These are phyloP conservation scores for Pouteria campechiana DNA, from an alignment of 179 eudicot genomes.

Conservation along the genomic window DNA sequence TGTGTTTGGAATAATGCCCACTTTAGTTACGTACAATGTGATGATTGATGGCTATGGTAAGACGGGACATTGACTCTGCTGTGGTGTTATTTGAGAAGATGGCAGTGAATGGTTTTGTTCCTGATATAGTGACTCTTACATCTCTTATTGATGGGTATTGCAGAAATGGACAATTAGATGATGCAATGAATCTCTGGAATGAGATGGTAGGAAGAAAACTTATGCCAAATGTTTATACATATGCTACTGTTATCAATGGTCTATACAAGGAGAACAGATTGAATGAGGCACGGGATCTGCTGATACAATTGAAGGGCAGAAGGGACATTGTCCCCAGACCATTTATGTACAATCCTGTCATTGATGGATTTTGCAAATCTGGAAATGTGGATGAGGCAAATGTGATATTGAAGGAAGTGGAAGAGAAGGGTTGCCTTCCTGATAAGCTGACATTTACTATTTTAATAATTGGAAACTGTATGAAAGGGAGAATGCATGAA, in stretches of 20 bases:
- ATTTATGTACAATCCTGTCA: constrained; percentile 78
- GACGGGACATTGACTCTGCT: constrained; percentile 49
- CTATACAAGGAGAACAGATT: constrained; percentile 72
- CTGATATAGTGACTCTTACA: constrained; percentile 78
- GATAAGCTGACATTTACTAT: constrained; percentile 89
- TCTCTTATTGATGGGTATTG: constrained; percentile 66
- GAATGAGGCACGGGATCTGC: constrained; percentile 58
- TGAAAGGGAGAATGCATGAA: constrained; percentile 84
- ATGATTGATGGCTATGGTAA: constrained; percentile 80
- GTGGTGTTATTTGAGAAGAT: constrained; percentile 44
- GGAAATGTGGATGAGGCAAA: constrained; percentile 88
- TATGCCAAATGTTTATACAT: constrained; percentile 60
- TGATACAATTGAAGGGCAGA: constrained; percentile 46
- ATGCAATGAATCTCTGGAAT: constrained; percentile 47
- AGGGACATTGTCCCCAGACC: constrained; percentile 48
- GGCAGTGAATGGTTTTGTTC: constrained; percentile 40
- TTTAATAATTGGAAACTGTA: constrained; percentile 86
- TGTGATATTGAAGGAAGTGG: constrained; percentile 61
- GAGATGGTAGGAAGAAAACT: constrained; percentile 46
- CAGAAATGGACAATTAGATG: constrained; percentile 48
- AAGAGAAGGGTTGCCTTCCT: constrained; percentile 47
- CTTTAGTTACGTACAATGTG: constrained; percentile 44
- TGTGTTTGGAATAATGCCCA: constrained; percentile 57
- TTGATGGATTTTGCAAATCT: constrained; percentile 86
- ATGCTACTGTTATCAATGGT: constrained; percentile 47